Evolutionary conservation across 441 rosid species (phyloP), one percentile per base, ranked within the genome.

Genomic region (Syzygium malaccense): DNA sequence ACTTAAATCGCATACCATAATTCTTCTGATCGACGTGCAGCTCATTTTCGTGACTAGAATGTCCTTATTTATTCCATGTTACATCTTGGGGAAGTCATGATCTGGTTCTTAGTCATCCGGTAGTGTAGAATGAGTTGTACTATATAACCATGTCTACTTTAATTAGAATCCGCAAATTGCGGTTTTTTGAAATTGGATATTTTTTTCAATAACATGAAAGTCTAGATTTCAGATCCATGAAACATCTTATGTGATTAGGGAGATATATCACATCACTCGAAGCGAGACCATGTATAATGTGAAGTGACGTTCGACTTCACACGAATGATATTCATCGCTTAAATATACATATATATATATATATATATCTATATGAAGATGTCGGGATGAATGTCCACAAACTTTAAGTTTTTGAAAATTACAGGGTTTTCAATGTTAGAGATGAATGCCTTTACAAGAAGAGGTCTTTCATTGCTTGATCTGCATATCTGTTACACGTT

Each of bases 241-340:
- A 25, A 57, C 6, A 57, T 25, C 6, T 57, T 25, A 57, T 9
- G 3, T 57, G 26, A 57, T 3, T 1, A 57, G 62, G 0, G 5
- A 25, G 1, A 0, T 23, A 56, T 23, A 8, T 56, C 2, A 0
- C 12, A 19, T 20, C 1, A 1, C 8, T 2, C 26, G 4, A 56
- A 0, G 23, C 2, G 2, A 56, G 0, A 23, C 5, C 60, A 56
- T 5, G 25, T 56, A 23, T 0, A 8, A 56, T 56, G 2, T 19
- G 12, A 56, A 55, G 9, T 0, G 58, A 56, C 23, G 26, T 55
- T 55, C 26, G 26, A 5, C 4, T 55, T 20, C 4, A 55, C 26
- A 55, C 7, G 7, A 55, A 55, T 55, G 8, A 55, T 55, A 9
- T 19, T 55, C 57, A 19, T 9, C 10, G 3, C 10, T 55, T 3